Percentiles rank a stretch among this genome's conserved stretches.
These are phyloP conservation scores for Metschnikowia cubensis DNA, from an alignment of 805 yeast species.

Conservation along the genomic window DNA sequence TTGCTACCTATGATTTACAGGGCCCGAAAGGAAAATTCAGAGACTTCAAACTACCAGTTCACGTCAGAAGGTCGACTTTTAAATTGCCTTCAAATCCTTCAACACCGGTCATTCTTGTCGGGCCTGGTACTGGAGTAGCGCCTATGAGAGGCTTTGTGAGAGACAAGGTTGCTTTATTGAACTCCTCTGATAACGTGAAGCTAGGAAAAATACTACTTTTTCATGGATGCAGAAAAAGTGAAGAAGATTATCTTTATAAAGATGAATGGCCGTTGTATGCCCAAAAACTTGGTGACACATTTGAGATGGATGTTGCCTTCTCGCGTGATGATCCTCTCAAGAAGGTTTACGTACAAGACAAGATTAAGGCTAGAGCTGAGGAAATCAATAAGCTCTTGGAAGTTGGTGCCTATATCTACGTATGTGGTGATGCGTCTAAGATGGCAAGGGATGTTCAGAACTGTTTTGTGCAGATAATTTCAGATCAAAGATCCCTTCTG, in stretches of 20 bases:
- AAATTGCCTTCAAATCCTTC: conserved; percentile 83
- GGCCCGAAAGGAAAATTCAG: conserved; percentile 72
- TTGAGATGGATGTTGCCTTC: conserved; percentile 78
- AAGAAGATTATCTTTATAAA: conserved; percentile 77
- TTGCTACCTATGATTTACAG: conserved; percentile 61
- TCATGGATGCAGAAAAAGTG: conserved; percentile 80
- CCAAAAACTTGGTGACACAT: conserved; percentile 53
- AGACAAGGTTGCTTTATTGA: conserved; percentile 65
- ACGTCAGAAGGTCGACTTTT: conserved; percentile 91
- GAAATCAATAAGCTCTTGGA: conserved; percentile 51
- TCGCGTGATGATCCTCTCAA: conserved; percentile 61
- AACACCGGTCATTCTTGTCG: conserved; percentile 85
- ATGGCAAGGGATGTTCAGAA: conserved; percentile 94
- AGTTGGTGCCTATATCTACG: conserved; percentile 83
- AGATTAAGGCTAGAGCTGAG: conserved; percentile 50
- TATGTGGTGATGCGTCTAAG: conserved; percentile 93
- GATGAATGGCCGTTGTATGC: conserved; percentile 86
- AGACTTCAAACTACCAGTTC: conserved; percentile 74
- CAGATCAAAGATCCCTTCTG: conserved; percentile 58
- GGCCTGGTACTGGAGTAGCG: conserved; percentile 99
- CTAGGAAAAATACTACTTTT: conserved; percentile 76
- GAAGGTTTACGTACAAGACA: conserved; percentile 83
- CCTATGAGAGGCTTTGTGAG: conserved; percentile 95
- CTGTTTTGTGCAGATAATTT: conserved; percentile 59
- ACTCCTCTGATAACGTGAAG: conserved; percentile 20